Evolutionary conservation across 495 filamentous ascomycete species (phyloP), one percentile per base, ranked within the genome.

Genomic region (Evansstolkia leycettana): DNA sequence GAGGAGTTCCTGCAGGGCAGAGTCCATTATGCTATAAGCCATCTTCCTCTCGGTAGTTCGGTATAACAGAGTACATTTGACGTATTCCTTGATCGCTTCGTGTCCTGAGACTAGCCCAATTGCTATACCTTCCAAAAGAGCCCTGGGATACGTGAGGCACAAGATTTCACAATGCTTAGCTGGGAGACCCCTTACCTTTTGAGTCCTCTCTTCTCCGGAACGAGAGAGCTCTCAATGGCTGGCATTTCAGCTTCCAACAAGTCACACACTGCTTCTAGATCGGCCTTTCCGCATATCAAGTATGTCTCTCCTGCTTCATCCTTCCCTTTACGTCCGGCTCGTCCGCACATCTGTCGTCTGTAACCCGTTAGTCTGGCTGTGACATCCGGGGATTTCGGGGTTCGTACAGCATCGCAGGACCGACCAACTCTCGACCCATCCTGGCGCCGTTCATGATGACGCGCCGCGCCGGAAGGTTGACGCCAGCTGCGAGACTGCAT

Each of bases 221-320:
- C 70, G 13, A 87, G 56, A 46, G 80, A 80, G 40, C 83, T 89
- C 31, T 70, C 66, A 9, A 85, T 70, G 11, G 64, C 66, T 5
- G 84, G 84, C 46, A 86, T 65, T 18, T 85, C 76, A n/a, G 80
- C 75, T 41, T 76, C 70, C 54, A 88, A 67, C 28, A 90, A 51
- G 33, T 82, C 70, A 33, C 76, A 70, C 4, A 84, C 79, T 2
- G 66, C 72, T 46, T 79, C 73, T 24, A 88, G 47, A 44, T 88
- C 83, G n/a, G 62, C 54, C 41, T 72, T 70, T 12, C 76, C 70
- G 45, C 82, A 87, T 39, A 82, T 84, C 3, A 90, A 57, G 49
- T 82, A 88, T 13, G 80, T 87, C 58, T 88, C 84, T 5, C 84
- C 84, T 29, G 79, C 55, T 16, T 83, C 79, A 37, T 88, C 83